These are phyloP conservation scores for Rhizophora apiculata DNA, from an alignment of 345 rosid genomes.

Conservation along the genomic window DNA sequence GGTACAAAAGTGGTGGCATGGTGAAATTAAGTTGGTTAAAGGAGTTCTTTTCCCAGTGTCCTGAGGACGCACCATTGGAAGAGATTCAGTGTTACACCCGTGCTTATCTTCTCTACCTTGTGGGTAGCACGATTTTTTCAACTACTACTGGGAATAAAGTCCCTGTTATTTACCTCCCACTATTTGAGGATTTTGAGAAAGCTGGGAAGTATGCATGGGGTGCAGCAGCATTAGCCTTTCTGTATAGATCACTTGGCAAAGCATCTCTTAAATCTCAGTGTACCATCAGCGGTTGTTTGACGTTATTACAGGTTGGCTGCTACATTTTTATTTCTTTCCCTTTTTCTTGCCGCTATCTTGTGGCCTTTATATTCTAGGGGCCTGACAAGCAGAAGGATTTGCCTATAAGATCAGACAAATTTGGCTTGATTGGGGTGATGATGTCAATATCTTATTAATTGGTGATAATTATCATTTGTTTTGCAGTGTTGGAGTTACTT, in stretches of 20 bases:
- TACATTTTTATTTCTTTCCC: background rate
- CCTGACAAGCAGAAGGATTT: background rate
- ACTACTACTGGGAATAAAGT: constrained; percentile 97
- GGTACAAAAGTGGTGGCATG: constrained; percentile 96
- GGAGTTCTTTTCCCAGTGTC: constrained; percentile 75
- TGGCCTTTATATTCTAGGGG: background rate
- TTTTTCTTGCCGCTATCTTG: background rate
- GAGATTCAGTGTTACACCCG: constrained; percentile 67
- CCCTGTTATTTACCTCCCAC: constrained; percentile 97
- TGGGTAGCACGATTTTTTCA: constrained; percentile 91
- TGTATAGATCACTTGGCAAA: constrained; percentile 95
- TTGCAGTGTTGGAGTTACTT: constrained; percentile 94
- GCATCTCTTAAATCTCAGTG: constrained; percentile 95
- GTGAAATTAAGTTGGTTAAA: constrained; percentile 97
- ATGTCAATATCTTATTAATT: constrained; percentile 15
- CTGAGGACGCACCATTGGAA: constrained; percentile 54
- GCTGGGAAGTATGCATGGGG: constrained; percentile 93
- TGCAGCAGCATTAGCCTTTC: constrained; percentile 90
- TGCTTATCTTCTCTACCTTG: constrained; percentile 86
- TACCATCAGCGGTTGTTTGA: constrained; percentile 94
- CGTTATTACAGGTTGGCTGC: constrained; percentile 68
- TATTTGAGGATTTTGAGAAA: constrained; percentile 75
- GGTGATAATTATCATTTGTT: background rate
- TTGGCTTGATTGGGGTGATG: constrained; percentile 3
- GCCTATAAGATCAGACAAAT: background rate